These are phyloP conservation scores for Podila minutissima DNA, from an alignment of 192 early-diverging fungal species.

Conservation along the genomic window DNA sequence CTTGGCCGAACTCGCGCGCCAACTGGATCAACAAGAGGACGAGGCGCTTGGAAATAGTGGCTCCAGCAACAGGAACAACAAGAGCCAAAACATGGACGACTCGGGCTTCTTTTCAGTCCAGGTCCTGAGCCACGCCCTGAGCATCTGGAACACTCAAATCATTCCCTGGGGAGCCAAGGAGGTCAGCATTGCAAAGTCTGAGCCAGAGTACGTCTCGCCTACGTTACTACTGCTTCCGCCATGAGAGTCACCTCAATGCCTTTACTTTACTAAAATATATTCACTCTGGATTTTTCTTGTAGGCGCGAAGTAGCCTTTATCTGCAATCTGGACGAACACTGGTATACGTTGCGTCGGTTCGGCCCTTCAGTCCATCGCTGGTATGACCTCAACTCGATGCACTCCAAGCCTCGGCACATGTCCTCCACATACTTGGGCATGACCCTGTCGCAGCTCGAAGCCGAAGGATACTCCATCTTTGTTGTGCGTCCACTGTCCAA, in stretches of 20 bases:
- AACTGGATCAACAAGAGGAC: slow-evolving; percentile 72
- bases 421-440: slow-evolving; percentile 75
- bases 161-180: slow-evolving; percentile 63
- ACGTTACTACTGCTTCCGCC: not conserved
- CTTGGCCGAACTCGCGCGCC: slow-evolving; percentile 71
- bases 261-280: not conserved
- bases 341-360: slow-evolving; percentile 75
- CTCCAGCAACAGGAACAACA: not conserved
- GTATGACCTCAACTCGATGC: slow-evolving; percentile 80
- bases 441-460: slow-evolving; percentile 59
- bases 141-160: slow-evolving; percentile 60
- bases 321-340: slow-evolving; percentile 73
- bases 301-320: slow-evolving; percentile 72
- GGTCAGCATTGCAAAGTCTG: slow-evolving; percentile 45
- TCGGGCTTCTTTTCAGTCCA: slow-evolving; percentile 82
- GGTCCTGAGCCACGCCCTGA: slow-evolving; percentile 54
- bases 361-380: slow-evolving; percentile 69
- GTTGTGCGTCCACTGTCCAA: slow-evolving; percentile 38
- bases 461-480: slow-evolving; percentile 57
- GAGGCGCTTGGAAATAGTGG: slow-evolving; percentile 51
- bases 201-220: slow-evolving; percentile 62
- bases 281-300: not conserved
- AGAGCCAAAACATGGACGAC: slow-evolving; percentile 67
- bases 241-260: not conserved
- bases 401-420: slow-evolving; percentile 61